These are phyloP conservation scores for Aspergillus hiratsukae DNA, from an alignment of 2,329 filamentous ascomycete species.

Conservation along the genomic window DNA sequence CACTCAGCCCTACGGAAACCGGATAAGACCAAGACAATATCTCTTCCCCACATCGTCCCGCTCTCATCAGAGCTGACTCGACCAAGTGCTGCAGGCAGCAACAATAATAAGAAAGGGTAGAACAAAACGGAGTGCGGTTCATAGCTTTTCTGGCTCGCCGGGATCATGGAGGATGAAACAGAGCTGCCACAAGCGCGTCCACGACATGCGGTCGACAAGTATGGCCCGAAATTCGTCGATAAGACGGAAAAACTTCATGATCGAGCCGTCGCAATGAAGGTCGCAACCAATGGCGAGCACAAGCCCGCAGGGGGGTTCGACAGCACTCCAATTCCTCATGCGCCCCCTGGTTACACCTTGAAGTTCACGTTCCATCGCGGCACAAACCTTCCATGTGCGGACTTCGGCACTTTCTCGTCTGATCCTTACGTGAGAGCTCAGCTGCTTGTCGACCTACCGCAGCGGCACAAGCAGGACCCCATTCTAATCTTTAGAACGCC, in stretches of 20 bases:
- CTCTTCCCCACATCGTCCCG: neutral
- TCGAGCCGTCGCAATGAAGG: slow-evolving; percentile 25
- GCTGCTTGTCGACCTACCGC: slow-evolving; percentile 65
- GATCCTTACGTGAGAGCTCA: slow-evolving; percentile 80
- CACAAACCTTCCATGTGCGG: slow-evolving; percentile 73
- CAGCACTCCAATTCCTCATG: slow-evolving; percentile 67
- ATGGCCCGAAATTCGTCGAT: slow-evolving; percentile 36
- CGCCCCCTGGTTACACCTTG: slow-evolving; percentile 74
- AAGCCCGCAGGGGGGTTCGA: slow-evolving; percentile 74
- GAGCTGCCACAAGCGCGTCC: slow-evolving; percentile 16
- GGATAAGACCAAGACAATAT: neutral
- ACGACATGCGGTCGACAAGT: slow-evolving; percentile 27
- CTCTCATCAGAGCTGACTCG: neutral
- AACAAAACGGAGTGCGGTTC: neutral
- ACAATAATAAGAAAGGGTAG: neutral
- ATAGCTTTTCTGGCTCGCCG: neutral
- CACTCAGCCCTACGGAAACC: neutral
- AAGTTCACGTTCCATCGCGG: slow-evolving; percentile 81
- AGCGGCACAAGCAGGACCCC: slow-evolving; percentile 81
- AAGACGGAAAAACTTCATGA: slow-evolving; percentile 38
- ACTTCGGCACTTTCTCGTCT: slow-evolving; percentile 70
- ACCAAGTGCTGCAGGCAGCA: slow-evolving; percentile 1
- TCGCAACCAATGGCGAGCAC: slow-evolving; percentile 8
- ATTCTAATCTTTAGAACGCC: slow-evolving; percentile 68
- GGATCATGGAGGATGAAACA: slow-evolving; percentile 11